Conservation (phyloP, 2,329 filamentous ascomycete species). For the Fusarium aywerte region DNA sequence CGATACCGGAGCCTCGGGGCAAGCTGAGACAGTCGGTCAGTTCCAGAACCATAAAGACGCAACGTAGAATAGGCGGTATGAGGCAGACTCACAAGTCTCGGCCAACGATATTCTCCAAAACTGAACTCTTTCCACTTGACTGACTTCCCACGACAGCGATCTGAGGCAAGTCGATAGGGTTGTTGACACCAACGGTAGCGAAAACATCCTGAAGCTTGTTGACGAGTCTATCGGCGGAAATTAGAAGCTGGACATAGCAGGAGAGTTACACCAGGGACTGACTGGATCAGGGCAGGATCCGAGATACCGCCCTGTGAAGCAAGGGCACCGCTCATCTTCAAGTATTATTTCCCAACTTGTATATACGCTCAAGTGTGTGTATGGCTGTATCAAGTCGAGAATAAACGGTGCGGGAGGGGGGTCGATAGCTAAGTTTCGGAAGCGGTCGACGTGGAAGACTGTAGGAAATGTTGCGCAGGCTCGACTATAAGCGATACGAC, state of each 20-base stretch:
- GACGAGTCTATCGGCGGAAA: conserved; percentile 71
- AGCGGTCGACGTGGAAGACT: conserved; percentile 40
- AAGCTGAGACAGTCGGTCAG: conserved; percentile 66
- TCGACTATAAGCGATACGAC: conserved; percentile 3
- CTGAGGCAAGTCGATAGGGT: conserved; percentile 98
- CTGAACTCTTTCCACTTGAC: conserved; percentile 99
- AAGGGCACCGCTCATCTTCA: conserved; percentile 53
- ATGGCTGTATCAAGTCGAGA: conserved; percentile 9
- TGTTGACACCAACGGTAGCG: conserved; percentile 97
- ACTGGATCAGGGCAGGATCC: conserved; percentile 75
- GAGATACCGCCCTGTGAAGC: conserved; percentile 68
- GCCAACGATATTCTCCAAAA: conserved; percentile 98
- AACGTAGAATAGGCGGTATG: conserved; percentile 18
- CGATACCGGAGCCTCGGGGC: conserved; percentile 96
- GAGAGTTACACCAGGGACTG: conserved; percentile 41
- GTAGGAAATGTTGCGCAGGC: conserved; percentile 27
- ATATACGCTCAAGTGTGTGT: conserved; percentile 17
- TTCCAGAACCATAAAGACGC: conserved; percentile 10
- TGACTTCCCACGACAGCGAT: conserved; percentile 98
- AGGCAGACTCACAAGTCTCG: conserved; percentile 86
- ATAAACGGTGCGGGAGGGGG: conserved; percentile 22
- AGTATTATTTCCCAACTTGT: conserved; percentile 19
- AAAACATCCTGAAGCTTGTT: conserved; percentile 99
- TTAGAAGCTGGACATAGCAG: conserved; percentile 36
- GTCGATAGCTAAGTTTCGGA: conserved; percentile 24